Base-by-base conservation (phyloP, 768 basidiomycete species). In the Auriscalpium vulgare region DNA sequence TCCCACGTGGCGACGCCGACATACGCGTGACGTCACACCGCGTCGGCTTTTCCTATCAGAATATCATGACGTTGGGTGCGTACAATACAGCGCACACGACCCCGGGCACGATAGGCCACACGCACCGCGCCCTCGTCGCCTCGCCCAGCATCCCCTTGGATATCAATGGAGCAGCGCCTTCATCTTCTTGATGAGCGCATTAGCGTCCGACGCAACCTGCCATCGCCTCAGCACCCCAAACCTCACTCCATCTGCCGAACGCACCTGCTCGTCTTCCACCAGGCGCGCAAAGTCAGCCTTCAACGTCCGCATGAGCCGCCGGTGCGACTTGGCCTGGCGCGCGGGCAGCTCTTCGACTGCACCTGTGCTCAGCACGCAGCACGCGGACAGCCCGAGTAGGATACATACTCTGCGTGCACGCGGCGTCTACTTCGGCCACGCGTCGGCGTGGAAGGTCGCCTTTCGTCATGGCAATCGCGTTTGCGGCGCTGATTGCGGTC, bases 201-300 rank as follows among this genome's bases (percentile, higher is more conserved):
- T 55, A 1, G 61, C 61, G 14, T 62, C 61, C 0, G 51, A 40
- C 4, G 46, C 54, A 6, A 55, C 38, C 61, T 62, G 13, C n/a
- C 8, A 51, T 8, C n/a, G 13, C 50, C 19, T 17, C 37, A 17
- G n/a, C 17, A 11, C 19, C n/a, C 52, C 17, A 16, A 19, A 34
- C 13, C 23, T 21, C 9, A 11, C 4, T 34, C 19, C 2, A n/a
- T n/a, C n/a, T n/a, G n/a, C 13, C 29, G 29, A 29, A n/a, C 38
- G 40, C 40, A 60, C 61, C 61, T 62, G 50, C 11, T 57, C 56
- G 23, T 57, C 47, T 46, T 57, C 23, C 29, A 49, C 36, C 10
- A 57, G 34, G 21, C 11, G 49, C 11, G 43, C 53, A 3, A 62
- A 5, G 6, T 62, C 47, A 0, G 35, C 38, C 51, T 51, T 54